Percentiles rank a stretch among this genome's conserved stretches.
Evolutionary conservation across 2,329 filamentous ascomycete species (phyloP).

Genomic region (Pseudocercospora vitis): DNA sequence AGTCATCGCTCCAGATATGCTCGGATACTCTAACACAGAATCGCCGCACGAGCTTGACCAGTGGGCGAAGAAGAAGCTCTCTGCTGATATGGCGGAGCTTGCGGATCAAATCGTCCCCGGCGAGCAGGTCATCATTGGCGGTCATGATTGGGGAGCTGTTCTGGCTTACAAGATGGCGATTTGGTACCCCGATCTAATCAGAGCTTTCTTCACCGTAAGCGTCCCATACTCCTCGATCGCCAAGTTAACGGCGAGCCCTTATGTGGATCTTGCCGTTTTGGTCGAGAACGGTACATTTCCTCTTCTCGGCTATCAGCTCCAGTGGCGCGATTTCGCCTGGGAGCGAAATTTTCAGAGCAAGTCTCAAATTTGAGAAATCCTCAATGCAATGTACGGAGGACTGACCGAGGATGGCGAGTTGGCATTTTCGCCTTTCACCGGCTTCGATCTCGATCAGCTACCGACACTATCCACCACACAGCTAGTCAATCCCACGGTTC

Average conservation of each 20-base stretch:
- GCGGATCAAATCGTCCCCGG: conserved; percentile 57
- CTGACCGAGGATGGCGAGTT: neutral
- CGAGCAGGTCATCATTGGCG: conserved; percentile 69
- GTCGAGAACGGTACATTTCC: conserved; percentile 1
- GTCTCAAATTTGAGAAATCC: neutral
- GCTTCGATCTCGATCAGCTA: neutral
- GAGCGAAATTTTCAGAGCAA: conserved; percentile 4
- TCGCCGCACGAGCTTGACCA: conserved; percentile 8
- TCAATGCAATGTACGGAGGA: conserved; percentile 3
- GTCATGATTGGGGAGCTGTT: conserved; percentile 83
- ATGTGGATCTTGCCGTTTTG: conserved; percentile 1
- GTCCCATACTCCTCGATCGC: conserved; percentile 60
- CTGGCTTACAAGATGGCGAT: conserved; percentile 70
- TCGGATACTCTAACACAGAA: conserved; percentile 75
- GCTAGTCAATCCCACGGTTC: neutral
- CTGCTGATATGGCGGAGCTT: conserved; percentile 71
- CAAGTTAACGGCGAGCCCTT: conserved; percentile 6
- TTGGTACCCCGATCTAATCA: conserved; percentile 69
- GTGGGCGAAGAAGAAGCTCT: conserved; percentile 57
- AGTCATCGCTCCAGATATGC: conserved; percentile 77
- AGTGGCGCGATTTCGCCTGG: conserved; percentile 8
- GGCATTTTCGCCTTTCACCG: neutral
- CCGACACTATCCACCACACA: neutral
- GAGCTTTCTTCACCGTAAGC: conserved; percentile 73
- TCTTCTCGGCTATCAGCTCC: conserved; percentile 5